Conservation (phyloP, 148 eudicot genomes). For the Silene uniflora region DNA sequence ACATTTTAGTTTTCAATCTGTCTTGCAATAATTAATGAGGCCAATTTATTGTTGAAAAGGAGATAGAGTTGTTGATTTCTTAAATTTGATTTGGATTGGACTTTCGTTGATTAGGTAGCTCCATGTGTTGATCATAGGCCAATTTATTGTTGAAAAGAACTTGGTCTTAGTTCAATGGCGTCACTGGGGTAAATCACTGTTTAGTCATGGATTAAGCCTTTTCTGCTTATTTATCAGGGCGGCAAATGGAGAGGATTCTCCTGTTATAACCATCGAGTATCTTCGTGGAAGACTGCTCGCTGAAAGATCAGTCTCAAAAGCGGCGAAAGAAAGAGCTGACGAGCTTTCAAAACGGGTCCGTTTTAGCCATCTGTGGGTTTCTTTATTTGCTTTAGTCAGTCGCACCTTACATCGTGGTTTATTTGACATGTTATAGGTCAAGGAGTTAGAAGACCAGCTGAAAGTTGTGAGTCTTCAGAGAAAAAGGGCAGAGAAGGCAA, state of each 20-base stretch:
- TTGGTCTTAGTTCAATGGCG: neutral
- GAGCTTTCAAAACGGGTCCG: slow-evolving; percentile 84
- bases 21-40: no score
- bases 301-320: slow-evolving; percentile 75
- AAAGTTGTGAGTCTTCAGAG: slow-evolving; percentile 66
- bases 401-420: slow-evolving; percentile 11
- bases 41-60: no score
- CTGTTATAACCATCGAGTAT: slow-evolving; percentile 62
- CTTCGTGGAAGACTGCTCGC: slow-evolving; percentile 77
- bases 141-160: no score
- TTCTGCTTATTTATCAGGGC: slow-evolving; percentile 31
- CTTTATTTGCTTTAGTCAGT: neutral
- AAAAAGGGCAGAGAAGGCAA: slow-evolving; percentile 82
- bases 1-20: no score
- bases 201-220: neutral
- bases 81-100: no score
- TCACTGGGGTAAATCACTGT: neutral
- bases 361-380: slow-evolving; percentile 8
- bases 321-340: slow-evolving; percentile 78
- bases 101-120: no score
- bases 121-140: no score
- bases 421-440: slow-evolving; percentile 39
- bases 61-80: no score
- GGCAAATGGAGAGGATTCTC: slow-evolving; percentile 41
- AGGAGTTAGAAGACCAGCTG: slow-evolving; percentile 75